phyloP scores from a whole-genome alignment of 148 eudicot genomes.

The Rhododendron kiyosumense region DNA sequence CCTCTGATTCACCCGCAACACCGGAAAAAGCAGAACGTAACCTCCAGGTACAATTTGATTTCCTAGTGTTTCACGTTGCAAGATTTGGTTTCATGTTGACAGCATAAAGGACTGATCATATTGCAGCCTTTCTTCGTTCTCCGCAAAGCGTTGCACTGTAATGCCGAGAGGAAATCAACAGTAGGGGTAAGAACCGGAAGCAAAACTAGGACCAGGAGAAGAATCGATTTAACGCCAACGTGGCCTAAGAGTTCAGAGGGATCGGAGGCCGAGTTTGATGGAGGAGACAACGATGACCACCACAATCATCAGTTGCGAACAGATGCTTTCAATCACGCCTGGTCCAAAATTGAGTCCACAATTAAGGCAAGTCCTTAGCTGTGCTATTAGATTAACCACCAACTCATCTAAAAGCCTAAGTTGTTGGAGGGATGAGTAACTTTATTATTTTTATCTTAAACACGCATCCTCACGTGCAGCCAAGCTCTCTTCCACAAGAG shows the following conservation, averaged over 20 bases:
- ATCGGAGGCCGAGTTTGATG: slow-evolving; percentile 8
- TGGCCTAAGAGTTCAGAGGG: slow-evolving; percentile 6
- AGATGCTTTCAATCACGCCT: slow-evolving; percentile 44
- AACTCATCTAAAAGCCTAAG: background rate
- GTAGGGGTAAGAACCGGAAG: slow-evolving; percentile 20
- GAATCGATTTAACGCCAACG: slow-evolving; percentile 28
- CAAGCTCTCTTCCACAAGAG: background rate
- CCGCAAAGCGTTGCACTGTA: slow-evolving; percentile 34
- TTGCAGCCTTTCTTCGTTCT: slow-evolving; percentile 67
- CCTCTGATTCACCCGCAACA: background rate
- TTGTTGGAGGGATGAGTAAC: background rate
- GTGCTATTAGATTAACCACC: background rate
- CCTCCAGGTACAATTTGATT: slow-evolving; percentile 4
- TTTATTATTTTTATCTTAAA: no score
- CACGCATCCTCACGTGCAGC: background rate
- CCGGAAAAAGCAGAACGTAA: slow-evolving; percentile 7
- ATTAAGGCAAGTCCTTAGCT: slow-evolving; percentile 37
- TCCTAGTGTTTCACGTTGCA: background rate
- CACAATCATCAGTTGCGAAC: slow-evolving; percentile 17
- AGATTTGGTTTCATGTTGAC: background rate
- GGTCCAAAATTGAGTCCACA: slow-evolving; percentile 61
- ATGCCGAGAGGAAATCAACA: slow-evolving; percentile 15
- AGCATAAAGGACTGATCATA: background rate
- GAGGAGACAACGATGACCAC: slow-evolving; percentile 9
- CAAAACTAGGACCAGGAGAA: slow-evolving; percentile 32